Percentiles rank a stretch among this genome's conserved stretches.
Evolutionary conservation across 805 yeast species (phyloP).

Genomic region (Ogataea chonburiensis): DNA sequence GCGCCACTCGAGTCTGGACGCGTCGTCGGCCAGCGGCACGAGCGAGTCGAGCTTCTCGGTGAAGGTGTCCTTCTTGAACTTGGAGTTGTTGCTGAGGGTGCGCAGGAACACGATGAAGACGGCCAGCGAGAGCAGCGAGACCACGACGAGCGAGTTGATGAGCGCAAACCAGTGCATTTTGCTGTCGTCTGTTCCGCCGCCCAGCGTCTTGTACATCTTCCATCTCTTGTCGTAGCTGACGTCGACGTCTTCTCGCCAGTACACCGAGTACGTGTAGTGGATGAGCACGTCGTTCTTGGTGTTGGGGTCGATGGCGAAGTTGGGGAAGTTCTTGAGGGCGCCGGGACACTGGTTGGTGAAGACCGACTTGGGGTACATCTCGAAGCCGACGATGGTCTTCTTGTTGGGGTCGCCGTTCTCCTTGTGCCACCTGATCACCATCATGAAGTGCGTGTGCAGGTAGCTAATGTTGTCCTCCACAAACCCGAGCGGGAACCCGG

Average conservation of each 20-base stretch:
- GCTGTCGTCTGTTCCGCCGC: conserved; percentile 47
- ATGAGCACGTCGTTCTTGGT: conserved; percentile 43
- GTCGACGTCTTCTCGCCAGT: conserved; percentile 79
- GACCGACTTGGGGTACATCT: conserved; percentile 83
- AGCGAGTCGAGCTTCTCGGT: conserved; percentile 18
- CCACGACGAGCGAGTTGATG: conserved; percentile 66
- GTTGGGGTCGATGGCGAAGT: conserved; percentile 50
- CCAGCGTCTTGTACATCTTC: conserved; percentile 52
- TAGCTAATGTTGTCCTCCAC: conserved; percentile 58
- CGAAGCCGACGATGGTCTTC: conserved; percentile 80
- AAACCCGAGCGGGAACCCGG: conserved; percentile 85
- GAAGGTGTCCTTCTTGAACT: conserved; percentile 16
- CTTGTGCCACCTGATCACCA: conserved; percentile 71
- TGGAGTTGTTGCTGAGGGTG: conserved; percentile 51
- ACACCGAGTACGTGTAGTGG: conserved; percentile 82
- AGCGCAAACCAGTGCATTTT: conserved; percentile 78
- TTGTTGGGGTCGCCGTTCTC: conserved; percentile 38
- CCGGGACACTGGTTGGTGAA: conserved; percentile 71
- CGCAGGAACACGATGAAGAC: conserved; percentile 64
- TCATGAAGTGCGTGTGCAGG: conserved; percentile 76
- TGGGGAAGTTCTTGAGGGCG: conserved; percentile 56
- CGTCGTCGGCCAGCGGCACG: conserved; percentile 11
- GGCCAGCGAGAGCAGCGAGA: conserved; percentile 56
- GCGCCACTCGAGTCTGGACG: conserved; percentile 46
- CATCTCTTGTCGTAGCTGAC: conserved; percentile 69